Base-by-base conservation (phyloP, 148 eudicot genomes). In the Polygonum maritimum region DNA sequence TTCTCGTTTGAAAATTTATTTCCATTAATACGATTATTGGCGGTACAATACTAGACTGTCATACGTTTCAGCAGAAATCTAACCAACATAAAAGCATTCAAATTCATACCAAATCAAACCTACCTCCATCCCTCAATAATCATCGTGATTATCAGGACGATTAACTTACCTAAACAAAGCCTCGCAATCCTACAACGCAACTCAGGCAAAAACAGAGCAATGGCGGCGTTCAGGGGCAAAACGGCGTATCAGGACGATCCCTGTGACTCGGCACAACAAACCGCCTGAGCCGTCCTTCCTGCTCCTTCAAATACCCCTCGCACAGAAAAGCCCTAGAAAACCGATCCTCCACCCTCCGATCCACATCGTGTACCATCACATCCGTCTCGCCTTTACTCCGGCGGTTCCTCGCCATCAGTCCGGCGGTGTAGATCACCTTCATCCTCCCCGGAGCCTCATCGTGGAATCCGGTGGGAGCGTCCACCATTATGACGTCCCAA, bases 401-500 rank as follows among this genome's bases (percentile, higher is more conserved):
- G 10, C 87, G 81, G 21, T 87, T 85, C 78, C 92, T 82, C 7
- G 84, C 90, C 86, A 87, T 79, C 71, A 87, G 33, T 4, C 90
- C 92, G 1, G 90, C 90, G 0, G 92, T 85, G 80, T 87, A 89
- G 0, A 89, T 83, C 0, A 85, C 90, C 9, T 45, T 84, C 92
- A 89, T 89, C 78, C 90, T 76, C 49, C 90, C 90, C 52, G 90
- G 90, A 48, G 87, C 87, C 44, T 82, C 81, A 31, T 80, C 48
- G 51, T 80, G 81, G 39, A 73, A 85, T 4, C 87, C 90, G 16
- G 84, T 79, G 19, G 90, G 90, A 35, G 88, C 90, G 31, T 87
- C 90, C 2, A 87, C 60, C 90, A 87, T 87, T 19, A 87, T 83
- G 77, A 87, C 13, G 62, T 87, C 90, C 90, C 90, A 87, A 57